These are phyloP conservation scores for Microdochium bolleyi DNA, from an alignment of 2,329 filamentous ascomycete genomes.

Conservation along the genomic window DNA sequence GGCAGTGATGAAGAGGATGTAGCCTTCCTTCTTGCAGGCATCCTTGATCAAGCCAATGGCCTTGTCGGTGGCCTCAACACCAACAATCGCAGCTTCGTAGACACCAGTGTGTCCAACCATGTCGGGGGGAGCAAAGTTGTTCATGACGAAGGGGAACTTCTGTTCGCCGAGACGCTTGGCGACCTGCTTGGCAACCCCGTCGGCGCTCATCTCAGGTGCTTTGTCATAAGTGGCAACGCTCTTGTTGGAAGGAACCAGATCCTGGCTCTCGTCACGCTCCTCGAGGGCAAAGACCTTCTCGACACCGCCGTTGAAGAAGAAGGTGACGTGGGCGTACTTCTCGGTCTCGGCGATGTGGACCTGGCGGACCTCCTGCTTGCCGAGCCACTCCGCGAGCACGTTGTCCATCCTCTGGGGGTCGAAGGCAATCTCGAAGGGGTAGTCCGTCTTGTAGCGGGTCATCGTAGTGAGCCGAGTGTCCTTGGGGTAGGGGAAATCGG, in stretches of 20 bases:
- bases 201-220: constrained; percentile 93
- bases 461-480: constrained; percentile 91
- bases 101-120: constrained; percentile 99
- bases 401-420: constrained; percentile 94
- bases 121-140: constrained; percentile 98
- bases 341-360: constrained; percentile 97
- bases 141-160: constrained; percentile 96
- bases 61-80: constrained; percentile 79
- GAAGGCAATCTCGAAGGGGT: constrained; percentile 87
- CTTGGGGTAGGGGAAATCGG: constrained; percentile 81
- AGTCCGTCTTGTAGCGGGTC: constrained; percentile 97
- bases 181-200: constrained; percentile 81
- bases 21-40: constrained; percentile 86
- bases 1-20: constrained; percentile 89
- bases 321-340: constrained; percentile 98
- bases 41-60: constrained; percentile 91
- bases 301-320: constrained; percentile 99
- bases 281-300: constrained; percentile 94
- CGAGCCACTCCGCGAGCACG: constrained; percentile 94
- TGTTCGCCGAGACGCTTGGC: constrained; percentile 77
- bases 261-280: constrained; percentile 73
- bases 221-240: constrained; percentile 87
- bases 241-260: constrained; percentile 81
- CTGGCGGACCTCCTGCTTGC: constrained; percentile 82
- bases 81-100: constrained; percentile 87